These are phyloP conservation scores for Cokeromyces recurvatus DNA, from an alignment of 371 early-diverging fungal genomes.

Conservation along the genomic window DNA sequence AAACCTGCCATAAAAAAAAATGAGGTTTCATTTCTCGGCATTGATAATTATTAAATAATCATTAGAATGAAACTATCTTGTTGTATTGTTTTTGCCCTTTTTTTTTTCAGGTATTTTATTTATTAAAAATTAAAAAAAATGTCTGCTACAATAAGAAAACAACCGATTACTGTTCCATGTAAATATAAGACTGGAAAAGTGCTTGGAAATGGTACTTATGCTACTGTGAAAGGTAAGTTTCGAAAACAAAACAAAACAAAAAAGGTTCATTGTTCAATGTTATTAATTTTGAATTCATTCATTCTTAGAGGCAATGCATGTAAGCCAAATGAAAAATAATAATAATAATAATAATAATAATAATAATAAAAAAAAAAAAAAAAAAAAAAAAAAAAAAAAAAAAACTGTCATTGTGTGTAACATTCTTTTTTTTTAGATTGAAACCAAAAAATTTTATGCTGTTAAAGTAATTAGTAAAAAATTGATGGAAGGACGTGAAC, in stretches of 20 bases:
- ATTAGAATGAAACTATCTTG: neutral
- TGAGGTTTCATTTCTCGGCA: no score
- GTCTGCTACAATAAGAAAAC: slow-evolving; percentile 10
- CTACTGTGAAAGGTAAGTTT: slow-evolving; percentile 57
- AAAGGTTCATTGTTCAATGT: no score
- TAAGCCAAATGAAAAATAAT: no score
- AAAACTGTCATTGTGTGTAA: no score
- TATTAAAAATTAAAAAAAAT: no score
- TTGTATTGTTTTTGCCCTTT: no score
- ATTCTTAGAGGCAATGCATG: slow-evolving; percentile 15
- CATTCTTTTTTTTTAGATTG: slow-evolving; percentile 44
- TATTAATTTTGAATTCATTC: no score
- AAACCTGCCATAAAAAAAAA: no score
- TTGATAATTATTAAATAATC: neutral
- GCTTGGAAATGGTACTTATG: slow-evolving; percentile 64
- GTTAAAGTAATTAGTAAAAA: slow-evolving; percentile 88
- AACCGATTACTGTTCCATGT: slow-evolving; percentile 47
- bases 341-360: no score
- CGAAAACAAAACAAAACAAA: no score
- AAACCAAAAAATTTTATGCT: slow-evolving; percentile 78
- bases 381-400: neutral
- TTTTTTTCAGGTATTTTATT: neutral
- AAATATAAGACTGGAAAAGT: slow-evolving; percentile 62
- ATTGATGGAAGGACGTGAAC: slow-evolving; percentile 79
- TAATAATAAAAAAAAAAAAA: neutral